These are phyloP conservation scores for Plicaturopsis crispa DNA, from an alignment of 768 basidiomycete species.

Conservation along the genomic window DNA sequence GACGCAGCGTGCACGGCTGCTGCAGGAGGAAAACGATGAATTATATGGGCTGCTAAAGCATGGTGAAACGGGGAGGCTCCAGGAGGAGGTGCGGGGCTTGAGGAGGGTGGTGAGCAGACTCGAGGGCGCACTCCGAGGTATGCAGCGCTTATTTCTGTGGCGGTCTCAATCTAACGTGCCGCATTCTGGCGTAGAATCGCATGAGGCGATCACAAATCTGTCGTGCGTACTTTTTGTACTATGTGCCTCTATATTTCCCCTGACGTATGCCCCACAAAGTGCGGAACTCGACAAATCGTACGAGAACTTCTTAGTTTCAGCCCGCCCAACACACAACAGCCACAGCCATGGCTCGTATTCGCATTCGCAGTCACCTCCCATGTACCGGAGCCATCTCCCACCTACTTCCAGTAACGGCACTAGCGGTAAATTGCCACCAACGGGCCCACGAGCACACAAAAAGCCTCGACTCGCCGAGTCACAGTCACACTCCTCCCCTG, in stretches of 20 bases:
- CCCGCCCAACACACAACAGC: constrained; percentile 35
- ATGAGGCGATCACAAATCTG: constrained; percentile 58
- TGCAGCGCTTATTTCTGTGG: constrained; percentile 9
- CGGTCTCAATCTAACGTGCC: constrained; percentile 3
- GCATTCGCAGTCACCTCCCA: constrained; percentile 40
- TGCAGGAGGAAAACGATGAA: constrained; percentile 88
- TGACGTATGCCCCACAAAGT: constrained; percentile 28
- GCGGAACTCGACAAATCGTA: constrained; percentile 74
- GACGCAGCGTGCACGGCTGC: constrained; percentile 58
- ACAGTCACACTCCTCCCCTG: constrained; percentile 27
- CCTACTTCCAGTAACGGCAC: constrained; percentile 22
- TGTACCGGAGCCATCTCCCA: constrained; percentile 21
- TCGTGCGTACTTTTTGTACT: constrained; percentile 47
- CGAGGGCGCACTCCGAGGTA: constrained; percentile 74
- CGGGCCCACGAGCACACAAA: constrained; percentile 76
- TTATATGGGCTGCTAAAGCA: constrained; percentile 67
- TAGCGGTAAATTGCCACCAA: constrained; percentile 52
- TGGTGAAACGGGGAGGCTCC: constrained; percentile 73
- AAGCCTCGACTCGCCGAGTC: constrained; percentile 65
- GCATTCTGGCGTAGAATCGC: constrained; percentile 51
- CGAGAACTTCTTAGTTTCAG: constrained; percentile 51
- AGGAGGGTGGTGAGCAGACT: constrained; percentile 60
- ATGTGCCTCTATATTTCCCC: constrained; percentile 7
- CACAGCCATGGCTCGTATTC: constrained; percentile 31
- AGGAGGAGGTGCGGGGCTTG: constrained; percentile 72